Evolutionary conservation across 1,139 yeast species (phyloP).

Genomic region (Candida sp.): DNA sequence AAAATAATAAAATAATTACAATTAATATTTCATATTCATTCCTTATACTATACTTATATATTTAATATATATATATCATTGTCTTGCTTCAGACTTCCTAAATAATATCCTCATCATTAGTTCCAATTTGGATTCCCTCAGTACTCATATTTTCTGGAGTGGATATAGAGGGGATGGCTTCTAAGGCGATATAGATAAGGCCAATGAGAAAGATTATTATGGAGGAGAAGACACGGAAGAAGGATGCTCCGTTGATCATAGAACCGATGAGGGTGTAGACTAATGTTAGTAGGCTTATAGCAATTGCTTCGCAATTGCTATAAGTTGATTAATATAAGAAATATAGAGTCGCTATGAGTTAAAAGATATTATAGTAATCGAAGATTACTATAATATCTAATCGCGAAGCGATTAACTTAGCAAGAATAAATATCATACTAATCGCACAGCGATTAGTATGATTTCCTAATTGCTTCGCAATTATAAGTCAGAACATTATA

Average conservation of each 20-base stretch:
- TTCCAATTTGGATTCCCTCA: conserved; percentile 46
- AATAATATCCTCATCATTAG: conserved; percentile 40
- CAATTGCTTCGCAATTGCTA: too few relatives aligned
- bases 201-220: conserved; percentile 58
- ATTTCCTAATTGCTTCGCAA: too few relatives aligned
- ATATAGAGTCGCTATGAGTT: too few relatives aligned
- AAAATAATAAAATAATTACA: too few relatives aligned
- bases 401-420: too few relatives aligned
- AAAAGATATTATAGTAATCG: background rate
- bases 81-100: conserved; percentile 8
- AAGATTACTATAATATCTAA: too few relatives aligned
- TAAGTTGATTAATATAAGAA: too few relatives aligned
- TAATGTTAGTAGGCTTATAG: conserved; percentile 10
- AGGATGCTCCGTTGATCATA: conserved; percentile 57
- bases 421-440: too few relatives aligned
- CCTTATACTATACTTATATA: too few relatives aligned
- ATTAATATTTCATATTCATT: background rate
- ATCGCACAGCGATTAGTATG: too few relatives aligned
- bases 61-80: background rate
- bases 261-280: conserved; percentile 69
- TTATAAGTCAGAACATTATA: too few relatives aligned
- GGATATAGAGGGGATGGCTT: conserved; percentile 66
- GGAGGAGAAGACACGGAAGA: conserved; percentile 53
- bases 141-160: conserved; percentile 73
- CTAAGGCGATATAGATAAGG: conserved; percentile 54